Conservation (phyloP, 2,329 filamentous ascomycete genomes). For the Trichophyton equinum region DNA sequence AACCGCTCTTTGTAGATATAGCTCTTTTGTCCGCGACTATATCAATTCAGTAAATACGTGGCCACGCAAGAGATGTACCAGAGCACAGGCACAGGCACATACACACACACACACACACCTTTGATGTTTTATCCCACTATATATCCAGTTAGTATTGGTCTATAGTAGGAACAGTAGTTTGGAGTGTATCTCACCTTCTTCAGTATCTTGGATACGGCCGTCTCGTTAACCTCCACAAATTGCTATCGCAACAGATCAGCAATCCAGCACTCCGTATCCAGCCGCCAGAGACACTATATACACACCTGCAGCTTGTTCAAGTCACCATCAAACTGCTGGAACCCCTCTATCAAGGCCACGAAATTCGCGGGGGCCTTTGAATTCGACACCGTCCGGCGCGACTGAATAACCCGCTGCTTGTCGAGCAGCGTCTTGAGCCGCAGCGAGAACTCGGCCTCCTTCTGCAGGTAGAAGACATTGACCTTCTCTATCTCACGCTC, state of each 20-base stretch:
- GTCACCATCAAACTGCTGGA: constrained; percentile 93
- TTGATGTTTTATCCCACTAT: constrained; percentile 96
- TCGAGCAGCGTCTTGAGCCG: constrained; percentile 84
- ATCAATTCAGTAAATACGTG: not conserved
- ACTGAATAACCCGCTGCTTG: constrained; percentile 85
- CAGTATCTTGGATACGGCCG: constrained; percentile 93
- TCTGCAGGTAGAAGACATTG: constrained; percentile 94
- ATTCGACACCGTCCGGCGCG: constrained; percentile 57
- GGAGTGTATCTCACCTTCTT: constrained; percentile 56
- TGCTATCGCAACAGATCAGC: constrained; percentile 45
- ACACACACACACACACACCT: constrained; percentile 39
- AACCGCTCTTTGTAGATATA: constrained; percentile 89
- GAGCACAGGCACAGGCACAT: constrained; percentile 29
- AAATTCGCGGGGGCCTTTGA: constrained; percentile 88
- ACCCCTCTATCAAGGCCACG: constrained; percentile 87
- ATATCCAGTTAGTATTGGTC: constrained; percentile 13
- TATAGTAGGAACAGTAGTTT: not conserved
- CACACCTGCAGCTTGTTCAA: constrained; percentile 75
- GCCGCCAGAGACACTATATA: constrained; percentile 2
- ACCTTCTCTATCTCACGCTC: constrained; percentile 98
- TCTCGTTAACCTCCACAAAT: constrained; percentile 97
- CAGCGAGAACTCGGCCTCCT: constrained; percentile 95
- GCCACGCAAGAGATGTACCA: not conserved
- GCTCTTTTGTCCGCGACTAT: constrained; percentile 85
- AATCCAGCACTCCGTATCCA: not conserved